Conservation (phyloP, 768 basidiomycete species). For the Amanita subjunquillea region DNA sequence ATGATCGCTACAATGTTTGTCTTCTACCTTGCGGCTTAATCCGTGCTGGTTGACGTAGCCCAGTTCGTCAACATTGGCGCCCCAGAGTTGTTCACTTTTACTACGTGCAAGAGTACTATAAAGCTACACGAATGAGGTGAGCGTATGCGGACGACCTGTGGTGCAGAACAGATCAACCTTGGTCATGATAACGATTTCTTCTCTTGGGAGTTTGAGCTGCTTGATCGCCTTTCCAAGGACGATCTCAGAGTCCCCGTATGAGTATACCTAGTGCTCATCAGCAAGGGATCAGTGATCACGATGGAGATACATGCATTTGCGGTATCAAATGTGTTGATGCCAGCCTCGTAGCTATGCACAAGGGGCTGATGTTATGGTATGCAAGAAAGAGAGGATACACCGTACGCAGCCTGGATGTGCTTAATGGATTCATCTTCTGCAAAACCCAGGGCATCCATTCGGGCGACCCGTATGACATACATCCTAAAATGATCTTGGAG, state of each 20-base stretch:
- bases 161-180: conserved; percentile 25
- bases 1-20: background rate
- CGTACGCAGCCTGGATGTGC: conserved; percentile 41
- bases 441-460: conserved; percentile 42
- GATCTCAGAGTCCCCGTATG: conserved; percentile 54
- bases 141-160: conserved; percentile 10
- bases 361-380: background rate
- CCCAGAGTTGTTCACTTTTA: background rate
- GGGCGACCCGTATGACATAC: conserved; percentile 46
- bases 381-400: background rate
- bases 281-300: background rate
- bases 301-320: conserved; percentile 27
- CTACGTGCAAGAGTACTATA: background rate
- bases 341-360: conserved; percentile 40
- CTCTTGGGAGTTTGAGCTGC: conserved; percentile 51
- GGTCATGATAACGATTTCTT: conserved; percentile 70
- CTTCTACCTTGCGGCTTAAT: conserved; percentile 27
- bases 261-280: conserved; percentile 36
- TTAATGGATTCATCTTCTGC: conserved; percentile 38
- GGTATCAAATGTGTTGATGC: conserved; percentile 55
- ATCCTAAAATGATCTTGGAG: conserved; percentile 55
- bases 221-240: conserved; percentile 72
- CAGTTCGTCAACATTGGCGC: conserved; percentile 18
- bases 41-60: conserved; percentile 41
- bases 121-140: conserved; percentile 2